Evolutionary conservation across 2,329 filamentous ascomycete species (phyloP), one percentile per base, ranked within the genome.

Genomic region (Fusarium sp.): DNA sequence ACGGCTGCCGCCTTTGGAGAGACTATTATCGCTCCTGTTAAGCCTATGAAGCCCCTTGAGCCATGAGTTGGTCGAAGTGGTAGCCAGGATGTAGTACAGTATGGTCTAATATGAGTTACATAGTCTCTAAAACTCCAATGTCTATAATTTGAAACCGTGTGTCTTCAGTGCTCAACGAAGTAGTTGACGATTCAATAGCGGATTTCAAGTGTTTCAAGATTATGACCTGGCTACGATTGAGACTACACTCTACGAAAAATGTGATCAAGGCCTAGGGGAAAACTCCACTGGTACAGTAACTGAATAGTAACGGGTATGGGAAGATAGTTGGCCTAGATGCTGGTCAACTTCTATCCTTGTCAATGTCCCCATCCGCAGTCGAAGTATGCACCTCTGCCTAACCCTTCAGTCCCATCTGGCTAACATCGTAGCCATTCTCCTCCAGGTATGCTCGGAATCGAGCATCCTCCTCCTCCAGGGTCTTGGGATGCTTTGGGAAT

Each of bases 1-100:
- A 62, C 61, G 4, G 57, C 38, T 5, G 61, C 67, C 1, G 68
- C 59, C 0, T 58, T 49, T 18, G 44, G 44, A 4, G 44, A 49
- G 14, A 49, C 23, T 5, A 49, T 49, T 14, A 49, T 49, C 25
- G 13, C 44, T 20, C 23, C 44, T n/a, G 25, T 27, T 9, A 18
- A 49, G 9, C 44, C 44, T 27, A 27, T 49, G 44, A 49, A 49
- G 14, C 44, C 44, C 16, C 44, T 49, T 6, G 38, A 42, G 38
- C 38, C 38, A 8, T 42, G 18, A 42, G 18, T 8, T 20, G 7
- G 18, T 44, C 4, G 6, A 23, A 23, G 11, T 14, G 7, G 20
- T 14, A 23, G 18, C 6, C 14, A 16, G 10, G 36, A 40, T 11
- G n/a, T 11, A 14, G 13, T 14, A 33, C 13, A 4, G 6, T 6